Evolutionary conservation across 176 grass and related monocot genomes (phyloP).

Genomic region (Triticum timopheevii): DNA sequence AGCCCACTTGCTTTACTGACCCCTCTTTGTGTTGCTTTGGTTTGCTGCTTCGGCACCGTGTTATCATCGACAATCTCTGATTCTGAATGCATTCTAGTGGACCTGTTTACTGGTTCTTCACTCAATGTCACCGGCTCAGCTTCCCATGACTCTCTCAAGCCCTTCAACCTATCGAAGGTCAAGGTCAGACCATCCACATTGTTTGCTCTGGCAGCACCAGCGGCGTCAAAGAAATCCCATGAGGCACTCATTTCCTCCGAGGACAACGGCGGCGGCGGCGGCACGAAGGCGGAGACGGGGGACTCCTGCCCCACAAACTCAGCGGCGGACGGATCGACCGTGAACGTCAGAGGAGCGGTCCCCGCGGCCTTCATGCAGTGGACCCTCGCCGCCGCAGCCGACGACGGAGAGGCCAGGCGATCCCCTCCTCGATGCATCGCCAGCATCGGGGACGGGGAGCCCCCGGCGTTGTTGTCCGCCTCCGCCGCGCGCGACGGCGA

Average conservation of each 20-base stretch:
- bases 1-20: conserved; percentile 27
- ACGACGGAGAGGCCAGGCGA: conserved; percentile 39
- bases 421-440: conserved; percentile 5
- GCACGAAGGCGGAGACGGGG: conserved; percentile 43
- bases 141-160: conserved; percentile 59
- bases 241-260: conserved; percentile 46
- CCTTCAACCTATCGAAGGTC: conserved; percentile 54
- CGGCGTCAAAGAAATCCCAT: conserved; percentile 82
- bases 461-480: conserved; percentile 25
- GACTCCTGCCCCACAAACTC: conserved; percentile 57
- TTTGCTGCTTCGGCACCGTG: conserved; percentile 12
- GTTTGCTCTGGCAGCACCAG: conserved; percentile 22
- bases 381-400: conserved; percentile 22
- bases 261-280: conserved; percentile 40
- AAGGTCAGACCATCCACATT: conserved; percentile 41
- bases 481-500: conserved; percentile 58
- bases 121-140: conserved; percentile 40
- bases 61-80: conserved; percentile 32
- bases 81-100: conserved; percentile 27
- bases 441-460: conserved; percentile 12
- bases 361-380: conserved; percentile 56
- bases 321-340: conserved; percentile 58
- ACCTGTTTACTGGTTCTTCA: conserved; percentile 34
- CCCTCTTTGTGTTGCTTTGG: background rate
- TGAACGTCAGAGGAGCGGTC: conserved; percentile 49